Conservation (phyloP, 306 rosid genomes). For the Albizia julibrissin region DNA sequence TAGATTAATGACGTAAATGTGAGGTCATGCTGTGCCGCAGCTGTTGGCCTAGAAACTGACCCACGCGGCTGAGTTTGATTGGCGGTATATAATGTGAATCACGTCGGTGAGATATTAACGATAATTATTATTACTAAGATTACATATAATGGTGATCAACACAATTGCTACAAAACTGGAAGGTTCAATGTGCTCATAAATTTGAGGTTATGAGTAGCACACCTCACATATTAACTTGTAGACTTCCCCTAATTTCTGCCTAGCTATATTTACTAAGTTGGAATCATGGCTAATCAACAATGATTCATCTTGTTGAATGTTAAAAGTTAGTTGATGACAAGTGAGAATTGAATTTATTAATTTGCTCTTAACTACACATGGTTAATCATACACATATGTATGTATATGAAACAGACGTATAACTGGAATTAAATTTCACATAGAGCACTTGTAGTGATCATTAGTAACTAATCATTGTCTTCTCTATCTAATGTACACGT, state of each 20-base stretch:
- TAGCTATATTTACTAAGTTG: not conserved
- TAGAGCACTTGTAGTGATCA: too few species aligned
- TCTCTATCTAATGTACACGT: not conserved
- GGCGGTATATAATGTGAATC: not conserved
- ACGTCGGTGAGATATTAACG: not conserved
- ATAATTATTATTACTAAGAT: not conserved
- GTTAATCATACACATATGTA: not conserved
- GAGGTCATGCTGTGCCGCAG: constrained; percentile 60
- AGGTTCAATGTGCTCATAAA: not conserved
- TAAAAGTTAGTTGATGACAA: not conserved
- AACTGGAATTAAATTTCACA: not conserved
- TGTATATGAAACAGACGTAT: too few species aligned
- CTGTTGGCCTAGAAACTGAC: constrained; percentile 27
- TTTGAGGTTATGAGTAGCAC: not conserved
- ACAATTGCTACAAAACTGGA: not conserved
- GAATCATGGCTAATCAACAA: constrained; percentile 1
- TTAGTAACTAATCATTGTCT: not conserved
- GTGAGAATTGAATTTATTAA: not conserved
- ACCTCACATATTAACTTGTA: not conserved
- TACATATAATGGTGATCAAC: not conserved
- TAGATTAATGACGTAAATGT: constrained; percentile 41
- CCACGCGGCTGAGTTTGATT: constrained; percentile 8
- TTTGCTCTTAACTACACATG: not conserved
- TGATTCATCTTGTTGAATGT: not conserved
- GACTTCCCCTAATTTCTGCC: not conserved